Percentiles rank a stretch among this genome's conserved stretches.
phyloP scores from a whole-genome alignment of 805 yeast species.

The Pichia phayaonensis region DNA sequence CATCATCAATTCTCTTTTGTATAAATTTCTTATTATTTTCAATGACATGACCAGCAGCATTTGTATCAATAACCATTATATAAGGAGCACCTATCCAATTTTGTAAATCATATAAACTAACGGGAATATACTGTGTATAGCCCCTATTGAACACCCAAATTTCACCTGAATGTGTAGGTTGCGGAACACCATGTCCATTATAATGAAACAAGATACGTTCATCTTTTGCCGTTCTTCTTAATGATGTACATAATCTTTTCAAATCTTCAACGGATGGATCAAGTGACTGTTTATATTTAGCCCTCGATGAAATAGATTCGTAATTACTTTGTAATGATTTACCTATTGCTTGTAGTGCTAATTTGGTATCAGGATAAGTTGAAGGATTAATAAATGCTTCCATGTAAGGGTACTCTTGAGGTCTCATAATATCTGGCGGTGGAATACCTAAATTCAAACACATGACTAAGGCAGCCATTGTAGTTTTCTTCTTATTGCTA shows the following conservation, averaged over 20 bases:
- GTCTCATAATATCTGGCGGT: constrained; percentile 91
- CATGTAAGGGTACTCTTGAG: constrained; percentile 84
- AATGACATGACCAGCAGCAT: constrained; percentile 88
- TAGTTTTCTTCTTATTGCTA: constrained; percentile 87
- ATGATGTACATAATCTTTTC: constrained; percentile 80
- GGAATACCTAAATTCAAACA: constrained; percentile 93
- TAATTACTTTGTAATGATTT: constrained; percentile 82
- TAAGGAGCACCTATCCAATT: constrained; percentile 98
- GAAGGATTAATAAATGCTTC: constrained; percentile 95
- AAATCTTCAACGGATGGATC: constrained; percentile 97
- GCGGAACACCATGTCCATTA: constrained; percentile 98
- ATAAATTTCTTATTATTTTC: constrained; percentile 84
- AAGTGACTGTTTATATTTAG: constrained; percentile 81
- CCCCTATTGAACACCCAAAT: constrained; percentile 98
- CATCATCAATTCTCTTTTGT: constrained; percentile 83
- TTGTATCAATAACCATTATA: constrained; percentile 89
- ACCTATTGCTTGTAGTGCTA: constrained; percentile 87
- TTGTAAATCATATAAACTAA: constrained; percentile 88
- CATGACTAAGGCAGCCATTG: constrained; percentile 83
- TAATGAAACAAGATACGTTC: constrained; percentile 91
- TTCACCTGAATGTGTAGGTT: constrained; percentile 93
- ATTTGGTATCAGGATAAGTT: constrained; percentile 72
- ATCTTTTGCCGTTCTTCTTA: constrained; percentile 86
- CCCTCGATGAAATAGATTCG: constrained; percentile 78
- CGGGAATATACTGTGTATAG: constrained; percentile 95